Base-by-base conservation (phyloP, 73 alveolate genomes). In the Symbiodinium pilosum region DNA sequence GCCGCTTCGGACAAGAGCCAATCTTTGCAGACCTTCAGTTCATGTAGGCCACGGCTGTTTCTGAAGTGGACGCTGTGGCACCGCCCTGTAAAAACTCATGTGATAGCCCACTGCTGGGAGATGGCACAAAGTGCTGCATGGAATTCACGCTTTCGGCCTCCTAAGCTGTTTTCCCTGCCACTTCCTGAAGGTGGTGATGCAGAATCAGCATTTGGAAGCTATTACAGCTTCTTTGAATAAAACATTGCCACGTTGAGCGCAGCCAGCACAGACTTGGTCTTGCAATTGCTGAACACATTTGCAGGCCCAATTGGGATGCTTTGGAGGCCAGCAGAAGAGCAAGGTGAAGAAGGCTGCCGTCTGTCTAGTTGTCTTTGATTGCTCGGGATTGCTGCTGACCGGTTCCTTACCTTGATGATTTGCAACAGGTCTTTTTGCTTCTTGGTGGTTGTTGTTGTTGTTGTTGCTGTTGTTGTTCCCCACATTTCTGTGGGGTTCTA, bases 241-340 rank as follows among this genome's bases (percentile, higher is more conserved):
- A 36, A 64, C 21, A 64, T 1, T 47, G 59, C 59, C 59, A 47
- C 6, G n/a, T n/a, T n/a, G n/a, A n/a, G n/a, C n/a, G n/a, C n/a
- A n/a, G n/a, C n/a, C n/a, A n/a, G n/a, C n/a, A n/a, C n/a, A n/a
- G n/a, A n/a, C n/a, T n/a, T n/a, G n/a, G n/a, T n/a, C n/a, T n/a
- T n/a, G n/a, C n/a, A n/a, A n/a, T n/a, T n/a, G n/a, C n/a, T n/a
- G n/a, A n/a, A n/a, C n/a, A n/a, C n/a, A 1, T 40, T 43, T 44
- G 75, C 56, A 86, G 93, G 93, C 93, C 68, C 93, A 86, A 52
- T 41, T 86, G 51, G 93, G 83, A 69, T 18, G 69, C 41, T 39
- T 47, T 20, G 83, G 56, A 20, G 83, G 93, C 52, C 81, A n/a
- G 40, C 93, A 86, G 93, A 47, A n/a, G 51, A 39, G 83, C 83